Conservation (phyloP, 768 basidiomycete species). For the Hydnum rufescens region DNA sequence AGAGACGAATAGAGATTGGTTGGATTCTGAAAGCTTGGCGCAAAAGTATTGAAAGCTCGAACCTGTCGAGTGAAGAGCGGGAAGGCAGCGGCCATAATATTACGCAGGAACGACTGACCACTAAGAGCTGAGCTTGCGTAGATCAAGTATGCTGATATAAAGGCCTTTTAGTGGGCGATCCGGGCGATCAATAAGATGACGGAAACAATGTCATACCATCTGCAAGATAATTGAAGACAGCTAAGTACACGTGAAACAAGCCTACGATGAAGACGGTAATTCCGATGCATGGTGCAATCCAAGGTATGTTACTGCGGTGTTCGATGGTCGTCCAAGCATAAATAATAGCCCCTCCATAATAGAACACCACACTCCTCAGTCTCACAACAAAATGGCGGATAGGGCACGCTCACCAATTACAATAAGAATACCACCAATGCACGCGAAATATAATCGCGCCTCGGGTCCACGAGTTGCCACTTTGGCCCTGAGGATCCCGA, state of each 20-base stretch:
- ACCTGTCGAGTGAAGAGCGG: constrained; percentile 36
- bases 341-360: constrained; percentile 32
- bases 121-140: constrained; percentile 53
- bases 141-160: constrained; percentile 6
- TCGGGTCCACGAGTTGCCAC: too few species aligned
- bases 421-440: constrained; percentile 14
- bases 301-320: constrained; percentile 32
- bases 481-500: too few species aligned
- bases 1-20: too few species aligned
- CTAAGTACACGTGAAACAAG: constrained; percentile 34
- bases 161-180: neutral
- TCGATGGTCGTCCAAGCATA: constrained; percentile 46
- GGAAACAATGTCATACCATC: constrained; percentile 31
- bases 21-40: too few species aligned
- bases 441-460: constrained; percentile 12
- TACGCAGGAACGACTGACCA: too few species aligned
- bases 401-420: constrained; percentile 7
- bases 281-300: constrained; percentile 41
- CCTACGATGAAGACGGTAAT: constrained; percentile 32
- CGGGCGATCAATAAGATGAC: neutral
- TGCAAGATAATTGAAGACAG: constrained; percentile 39
- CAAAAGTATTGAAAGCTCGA: too few species aligned
- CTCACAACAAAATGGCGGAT: too few species aligned
- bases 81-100: too few species aligned
- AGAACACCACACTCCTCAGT: neutral